Conservation (phyloP, 23 red algal genomes). For the Pyropia yezoensis region DNA sequence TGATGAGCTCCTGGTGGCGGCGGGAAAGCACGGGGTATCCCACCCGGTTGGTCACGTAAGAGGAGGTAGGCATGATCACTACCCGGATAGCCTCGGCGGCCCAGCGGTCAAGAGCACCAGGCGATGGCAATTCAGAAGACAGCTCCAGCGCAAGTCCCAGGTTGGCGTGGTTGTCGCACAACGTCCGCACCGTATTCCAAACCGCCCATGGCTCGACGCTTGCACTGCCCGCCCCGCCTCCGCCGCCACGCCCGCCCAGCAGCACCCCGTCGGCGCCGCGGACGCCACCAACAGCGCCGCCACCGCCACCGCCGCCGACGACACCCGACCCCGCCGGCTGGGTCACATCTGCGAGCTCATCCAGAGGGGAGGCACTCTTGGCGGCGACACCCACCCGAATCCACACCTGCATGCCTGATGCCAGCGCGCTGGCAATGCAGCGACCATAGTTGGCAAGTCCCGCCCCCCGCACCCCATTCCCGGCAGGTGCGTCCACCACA, state of each 20-base stretch:
- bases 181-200: conserved; percentile 70
- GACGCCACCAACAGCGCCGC: not conserved
- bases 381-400: conserved; percentile 38
- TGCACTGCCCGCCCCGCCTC: not conserved
- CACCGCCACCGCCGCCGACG: not conserved
- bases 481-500: conserved; percentile 41
- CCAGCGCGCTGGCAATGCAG: conserved; percentile 42
- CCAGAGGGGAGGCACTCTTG: not conserved
- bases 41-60: conserved; percentile 68
- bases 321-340: conserved; percentile 4
- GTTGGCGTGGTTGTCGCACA: conserved; percentile 57
- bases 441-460: conserved; percentile 50
- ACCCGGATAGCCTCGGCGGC: conserved; percentile 57
- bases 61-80: conserved; percentile 58
- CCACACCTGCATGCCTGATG: conserved; percentile 33
- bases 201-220: conserved; percentile 61
- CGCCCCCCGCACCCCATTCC: conserved; percentile 1
- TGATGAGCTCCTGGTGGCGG: conserved; percentile 57
- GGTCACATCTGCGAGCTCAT: conserved; percentile 11
- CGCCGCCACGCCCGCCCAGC: not conserved
- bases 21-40: conserved; percentile 81
- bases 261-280: not conserved
- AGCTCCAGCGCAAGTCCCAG: conserved; percentile 70
- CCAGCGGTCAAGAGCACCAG: conserved; percentile 49
- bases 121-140: conserved; percentile 28